phyloP scores from a whole-genome alignment of 345 rosid genomes.

The Eucalyptus albens region DNA sequence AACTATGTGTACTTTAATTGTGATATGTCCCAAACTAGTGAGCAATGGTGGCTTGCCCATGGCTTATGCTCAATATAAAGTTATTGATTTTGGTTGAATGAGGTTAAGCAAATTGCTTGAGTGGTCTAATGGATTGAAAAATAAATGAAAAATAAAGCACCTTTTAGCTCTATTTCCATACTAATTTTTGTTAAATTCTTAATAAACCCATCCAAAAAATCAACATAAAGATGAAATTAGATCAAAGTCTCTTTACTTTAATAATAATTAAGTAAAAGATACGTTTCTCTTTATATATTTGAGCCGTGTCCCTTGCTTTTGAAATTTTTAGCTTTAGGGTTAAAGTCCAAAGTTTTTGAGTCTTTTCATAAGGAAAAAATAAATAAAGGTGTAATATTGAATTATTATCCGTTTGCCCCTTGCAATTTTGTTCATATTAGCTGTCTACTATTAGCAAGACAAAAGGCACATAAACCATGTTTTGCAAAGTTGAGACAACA shows the following conservation, averaged over 20 bases:
- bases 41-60: background rate
- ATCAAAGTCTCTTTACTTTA: background rate
- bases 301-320: background rate
- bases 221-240: background rate
- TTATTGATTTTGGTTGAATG: background rate
- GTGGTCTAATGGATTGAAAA: background rate
- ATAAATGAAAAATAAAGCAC: background rate
- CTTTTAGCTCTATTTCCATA: background rate
- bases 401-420: background rate
- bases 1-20: background rate
- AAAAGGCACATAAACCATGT: background rate
- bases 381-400: background rate
- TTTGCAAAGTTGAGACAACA: background rate
- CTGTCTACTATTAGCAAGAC: background rate
- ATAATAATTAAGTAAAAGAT: background rate
- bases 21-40: background rate
- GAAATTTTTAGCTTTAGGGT: background rate
- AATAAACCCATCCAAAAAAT: background rate
- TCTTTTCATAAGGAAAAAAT: background rate
- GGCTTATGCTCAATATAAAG: background rate
- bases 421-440: background rate
- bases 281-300: background rate
- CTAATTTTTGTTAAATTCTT: background rate
- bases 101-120: background rate
- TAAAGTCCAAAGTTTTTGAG: background rate